These are phyloP conservation scores for Penicillium capsulatum DNA, from an alignment of 2,329 filamentous ascomycete genomes.

Conservation along the genomic window DNA sequence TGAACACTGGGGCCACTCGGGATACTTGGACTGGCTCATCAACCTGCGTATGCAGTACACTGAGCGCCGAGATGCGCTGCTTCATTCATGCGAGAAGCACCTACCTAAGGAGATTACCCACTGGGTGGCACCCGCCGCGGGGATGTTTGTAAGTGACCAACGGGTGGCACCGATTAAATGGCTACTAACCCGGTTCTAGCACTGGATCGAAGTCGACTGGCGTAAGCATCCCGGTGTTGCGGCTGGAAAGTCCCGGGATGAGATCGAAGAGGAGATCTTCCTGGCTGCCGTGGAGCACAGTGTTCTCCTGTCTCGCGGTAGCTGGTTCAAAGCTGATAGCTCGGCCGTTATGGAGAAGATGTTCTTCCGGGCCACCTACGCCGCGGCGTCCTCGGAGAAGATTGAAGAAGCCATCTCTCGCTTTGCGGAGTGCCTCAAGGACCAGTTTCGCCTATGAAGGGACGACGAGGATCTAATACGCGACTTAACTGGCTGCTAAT, in stretches of 20 bases:
- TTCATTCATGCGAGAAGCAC: conserved; percentile 73
- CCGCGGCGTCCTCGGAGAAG: conserved; percentile 66
- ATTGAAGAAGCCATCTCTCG: conserved; percentile 69
- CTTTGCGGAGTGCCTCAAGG: conserved; percentile 69
- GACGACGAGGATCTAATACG: too few relatives aligned
- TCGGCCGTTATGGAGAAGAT: conserved; percentile 57
- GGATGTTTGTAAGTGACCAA: conserved; percentile 76
- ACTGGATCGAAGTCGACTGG: conserved; percentile 49
- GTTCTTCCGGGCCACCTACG: conserved; percentile 89
- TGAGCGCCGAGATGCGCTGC: conserved; percentile 67
- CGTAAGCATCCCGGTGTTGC: conserved; percentile 42
- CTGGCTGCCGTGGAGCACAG: conserved; percentile 68
- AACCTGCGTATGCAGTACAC: conserved; percentile 79
- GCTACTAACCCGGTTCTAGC: conserved; percentile 26
- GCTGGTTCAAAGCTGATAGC: conserved; percentile 82
- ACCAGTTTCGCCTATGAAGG: conserved; percentile 50
- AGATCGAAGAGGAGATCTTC: conserved; percentile 84
- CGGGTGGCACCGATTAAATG: too few relatives aligned
- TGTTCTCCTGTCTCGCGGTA: conserved; percentile 77
- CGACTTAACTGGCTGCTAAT: too few relatives aligned
- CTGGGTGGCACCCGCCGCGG: conserved; percentile 76
- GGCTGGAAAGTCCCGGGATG: conserved; percentile 36
- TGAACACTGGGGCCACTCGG: conserved; percentile 87
- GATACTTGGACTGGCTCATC: conserved; percentile 86
- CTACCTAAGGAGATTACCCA: conserved; percentile 69